Base-by-base conservation (phyloP, 768 basidiomycete genomes). In the Tricholoma terreum region DNA sequence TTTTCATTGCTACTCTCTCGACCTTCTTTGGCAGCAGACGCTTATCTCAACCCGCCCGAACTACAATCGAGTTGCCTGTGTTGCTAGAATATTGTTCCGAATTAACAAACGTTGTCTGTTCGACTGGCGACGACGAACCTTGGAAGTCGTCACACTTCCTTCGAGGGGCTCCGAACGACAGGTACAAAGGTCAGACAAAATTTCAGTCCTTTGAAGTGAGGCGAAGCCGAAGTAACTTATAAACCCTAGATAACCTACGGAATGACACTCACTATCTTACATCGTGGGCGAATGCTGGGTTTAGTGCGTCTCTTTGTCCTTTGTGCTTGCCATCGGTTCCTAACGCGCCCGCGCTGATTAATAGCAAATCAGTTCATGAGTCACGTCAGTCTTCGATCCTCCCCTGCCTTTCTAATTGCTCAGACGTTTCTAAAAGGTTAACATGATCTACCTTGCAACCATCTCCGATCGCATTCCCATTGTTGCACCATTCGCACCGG, bases 181-280 rank as follows among this genome's bases (percentile, higher is more conserved):
- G 58, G 30, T 65, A 58, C 49, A 49, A 59, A 56, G 61, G 61
- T 65, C 14, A 17, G 55, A 4, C 7, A 24, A 15, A 3, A 15
- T 7, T 27, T 31, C 27, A 17, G 9, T 49, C 2, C n/a, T n/a
- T 48, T 9, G 1, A 21, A 27, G 27, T 12, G 45, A 17, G 7
- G 27, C n/a, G 19, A 19, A 22, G 12, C 40, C 38, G 17, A 27
- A 3, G 14, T 19, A 21, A 22, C 17, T 8, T 43, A 24, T 19
- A 19, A 17, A 33, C 24, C 15, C 27, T 33, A 78, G 80, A 80
- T 58, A 81, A 81, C 57, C 68, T 82, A 19, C 74, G 75, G 3
- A 73, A 79, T 36, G 80, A 83, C 56, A 73, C 71, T 1, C 66
- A 77, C 58, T 85, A 84, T 62, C 75, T 86, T 54, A 84, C 83